A percentile compares a stretch with the other conserved stretches of the same genome.
These are phyloP conservation scores for Alternaria ventricosa DNA, from an alignment of 2,329 filamentous ascomycete species.

Conservation along the genomic window DNA sequence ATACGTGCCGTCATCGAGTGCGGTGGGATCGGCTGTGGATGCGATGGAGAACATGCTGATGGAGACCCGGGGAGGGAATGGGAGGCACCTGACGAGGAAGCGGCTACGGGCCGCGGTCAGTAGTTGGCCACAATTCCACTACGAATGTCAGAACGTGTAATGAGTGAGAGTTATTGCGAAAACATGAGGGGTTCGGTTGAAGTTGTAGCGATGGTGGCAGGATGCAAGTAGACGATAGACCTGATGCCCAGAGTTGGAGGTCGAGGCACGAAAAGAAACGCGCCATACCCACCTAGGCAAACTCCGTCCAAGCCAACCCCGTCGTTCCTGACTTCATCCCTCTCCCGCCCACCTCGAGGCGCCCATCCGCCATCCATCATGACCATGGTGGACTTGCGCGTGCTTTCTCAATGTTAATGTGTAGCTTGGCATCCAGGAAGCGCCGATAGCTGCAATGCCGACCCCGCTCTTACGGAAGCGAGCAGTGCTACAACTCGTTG, in stretches of 20 bases:
- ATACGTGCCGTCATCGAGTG: slow-evolving; percentile 44
- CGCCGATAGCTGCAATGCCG: slow-evolving; percentile 5
- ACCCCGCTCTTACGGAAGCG: slow-evolving; percentile 18
- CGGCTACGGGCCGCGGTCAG: slow-evolving; percentile 26
- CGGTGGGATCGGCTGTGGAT: slow-evolving; percentile 41
- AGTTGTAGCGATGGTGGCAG: slow-evolving; percentile 36
- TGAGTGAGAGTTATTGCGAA: slow-evolving; percentile 20
- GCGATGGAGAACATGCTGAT: slow-evolving; percentile 46
- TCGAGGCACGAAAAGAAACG: slow-evolving; percentile 33
- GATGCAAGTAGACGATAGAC: slow-evolving; percentile 29
- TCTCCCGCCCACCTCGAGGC: neutral
- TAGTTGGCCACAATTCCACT: slow-evolving; percentile 25
- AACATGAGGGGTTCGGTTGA: slow-evolving; percentile 38
- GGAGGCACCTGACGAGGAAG: slow-evolving; percentile 39
- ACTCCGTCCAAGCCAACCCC: slow-evolving; percentile 21
- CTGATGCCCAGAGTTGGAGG: slow-evolving; percentile 27
- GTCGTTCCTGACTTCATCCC: slow-evolving; percentile 18
- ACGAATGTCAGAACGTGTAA: slow-evolving; percentile 15
- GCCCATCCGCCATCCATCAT: neutral
- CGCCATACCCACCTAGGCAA: slow-evolving; percentile 30
- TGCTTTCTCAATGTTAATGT: slow-evolving; percentile 1
- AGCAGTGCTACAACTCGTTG: slow-evolving; percentile 8
- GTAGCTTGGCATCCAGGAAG: slow-evolving; percentile 11
- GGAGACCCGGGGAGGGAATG: slow-evolving; percentile 21
- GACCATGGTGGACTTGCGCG: neutral